Conservation (phyloP, 2,329 filamentous ascomycete species). For the Leptoxyphium fumago region DNA sequence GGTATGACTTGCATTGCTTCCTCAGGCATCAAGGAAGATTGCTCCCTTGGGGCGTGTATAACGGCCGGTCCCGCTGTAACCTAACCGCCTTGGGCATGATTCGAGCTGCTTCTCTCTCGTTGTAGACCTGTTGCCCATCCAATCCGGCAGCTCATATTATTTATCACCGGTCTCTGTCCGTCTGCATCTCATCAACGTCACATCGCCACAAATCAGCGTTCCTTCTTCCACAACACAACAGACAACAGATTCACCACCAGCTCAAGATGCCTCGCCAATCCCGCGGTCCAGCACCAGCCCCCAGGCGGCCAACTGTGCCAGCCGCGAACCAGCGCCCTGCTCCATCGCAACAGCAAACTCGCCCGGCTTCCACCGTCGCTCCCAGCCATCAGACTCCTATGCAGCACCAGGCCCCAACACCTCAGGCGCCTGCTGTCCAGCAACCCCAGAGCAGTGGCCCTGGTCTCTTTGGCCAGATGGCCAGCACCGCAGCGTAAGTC, state of each 20-base stretch:
- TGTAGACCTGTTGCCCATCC: background rate
- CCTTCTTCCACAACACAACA: background rate
- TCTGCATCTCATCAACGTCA: no score
- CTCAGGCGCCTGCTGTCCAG: slow-evolving; percentile 22
- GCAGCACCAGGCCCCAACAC: slow-evolving; percentile 32
- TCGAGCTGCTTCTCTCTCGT: background rate
- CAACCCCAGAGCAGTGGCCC: slow-evolving; percentile 47
- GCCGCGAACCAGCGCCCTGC: slow-evolving; percentile 28
- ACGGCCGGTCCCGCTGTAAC: background rate
- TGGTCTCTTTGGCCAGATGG: slow-evolving; percentile 92
- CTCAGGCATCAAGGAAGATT: no score
- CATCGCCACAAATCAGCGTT: no score
- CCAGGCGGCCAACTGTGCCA: slow-evolving; percentile 29
- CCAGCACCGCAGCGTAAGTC: slow-evolving; percentile 89
- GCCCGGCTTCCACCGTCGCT: slow-evolving; percentile 36
- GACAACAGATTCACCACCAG: background rate
- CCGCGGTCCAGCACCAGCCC: slow-evolving; percentile 29
- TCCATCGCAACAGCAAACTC: slow-evolving; percentile 53
- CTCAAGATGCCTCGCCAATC: slow-evolving; percentile 32
- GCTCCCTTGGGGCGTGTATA: no score
- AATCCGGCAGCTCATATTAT: background rate
- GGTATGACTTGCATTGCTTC: no score
- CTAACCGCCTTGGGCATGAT: background rate
- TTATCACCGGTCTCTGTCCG: no score
- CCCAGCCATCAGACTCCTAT: slow-evolving; percentile 20